Percentiles rank a stretch among this genome's conserved stretches.
phyloP scores from a whole-genome alignment of 345 rosid genomes.

The Corymbia maculata region DNA sequence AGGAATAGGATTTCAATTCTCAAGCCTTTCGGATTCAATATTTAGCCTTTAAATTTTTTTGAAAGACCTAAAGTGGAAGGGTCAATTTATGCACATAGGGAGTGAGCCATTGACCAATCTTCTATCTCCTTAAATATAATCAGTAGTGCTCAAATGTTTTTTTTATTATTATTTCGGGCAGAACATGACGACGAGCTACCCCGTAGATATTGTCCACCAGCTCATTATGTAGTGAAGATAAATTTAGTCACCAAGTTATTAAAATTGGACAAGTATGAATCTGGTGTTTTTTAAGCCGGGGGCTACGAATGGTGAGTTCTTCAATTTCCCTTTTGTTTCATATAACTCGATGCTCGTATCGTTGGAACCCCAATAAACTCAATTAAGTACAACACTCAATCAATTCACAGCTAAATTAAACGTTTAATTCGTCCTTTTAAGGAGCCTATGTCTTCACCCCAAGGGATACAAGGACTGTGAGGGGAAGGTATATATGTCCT shows the following conservation, averaged over 20 bases:
- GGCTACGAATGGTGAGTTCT: neutral
- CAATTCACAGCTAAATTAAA: accelerated
- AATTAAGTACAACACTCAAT: too few relatives aligned
- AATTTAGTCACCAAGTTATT: accelerated
- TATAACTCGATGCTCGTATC: accelerated
- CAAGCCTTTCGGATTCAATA: too few relatives aligned
- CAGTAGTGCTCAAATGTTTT: accelerated
- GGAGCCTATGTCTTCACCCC: neutral
- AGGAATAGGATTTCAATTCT: too few relatives aligned
- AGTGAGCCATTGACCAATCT: too few relatives aligned
- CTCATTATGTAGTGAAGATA: neutral
- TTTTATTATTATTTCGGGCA: neutral
- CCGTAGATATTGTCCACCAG: accelerated
- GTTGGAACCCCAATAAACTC: neutral
- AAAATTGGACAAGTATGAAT: accelerated
- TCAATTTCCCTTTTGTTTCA: neutral
- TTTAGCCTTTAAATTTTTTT: too few relatives aligned
- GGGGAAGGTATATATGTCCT: neutral
- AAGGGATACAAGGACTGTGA: neutral
- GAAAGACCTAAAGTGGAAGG: too few relatives aligned
- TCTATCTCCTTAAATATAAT: neutral
- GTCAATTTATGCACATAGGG: too few relatives aligned
- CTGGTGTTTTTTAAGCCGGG: neutral
- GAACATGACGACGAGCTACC: accelerated
- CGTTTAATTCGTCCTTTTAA: accelerated